A percentile compares a stretch with the other conserved stretches of the same genome.
Conservation (phyloP, 208 protist genomes). For the Angomonas ambiguus region DNA sequence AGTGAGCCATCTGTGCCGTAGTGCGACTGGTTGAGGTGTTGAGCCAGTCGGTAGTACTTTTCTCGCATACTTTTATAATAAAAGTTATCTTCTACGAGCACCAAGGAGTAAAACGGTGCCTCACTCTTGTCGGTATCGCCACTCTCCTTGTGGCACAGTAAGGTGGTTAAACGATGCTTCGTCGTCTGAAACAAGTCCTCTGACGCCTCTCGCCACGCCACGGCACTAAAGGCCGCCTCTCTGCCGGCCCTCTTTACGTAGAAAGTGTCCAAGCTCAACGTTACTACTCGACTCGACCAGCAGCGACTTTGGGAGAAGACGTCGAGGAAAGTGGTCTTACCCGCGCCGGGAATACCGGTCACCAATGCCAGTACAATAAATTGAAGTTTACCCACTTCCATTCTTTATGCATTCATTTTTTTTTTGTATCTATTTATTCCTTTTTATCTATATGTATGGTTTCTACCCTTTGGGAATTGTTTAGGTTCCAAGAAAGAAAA, state of each 20-base stretch:
- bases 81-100: slow-evolving; percentile 83
- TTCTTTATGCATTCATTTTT: too few species aligned
- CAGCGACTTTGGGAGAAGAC: neutral
- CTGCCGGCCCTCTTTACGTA: too few species aligned
- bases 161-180: neutral
- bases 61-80: slow-evolving; percentile 73
- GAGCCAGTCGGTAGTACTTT: slow-evolving; percentile 49
- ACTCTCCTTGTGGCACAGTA: too few species aligned
- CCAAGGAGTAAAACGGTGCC: slow-evolving; percentile 15
- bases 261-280: neutral
- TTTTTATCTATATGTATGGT: too few species aligned
- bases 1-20: neutral
- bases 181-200: neutral
- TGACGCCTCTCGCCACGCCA: neutral
- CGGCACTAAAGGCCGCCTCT: neutral
- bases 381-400: too few species aligned
- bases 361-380: too few species aligned
- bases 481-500: too few species aligned
- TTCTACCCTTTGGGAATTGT: too few species aligned
- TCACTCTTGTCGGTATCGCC: neutral
- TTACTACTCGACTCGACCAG: neutral
- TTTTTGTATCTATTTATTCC: too few species aligned
- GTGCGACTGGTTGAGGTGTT: neutral
- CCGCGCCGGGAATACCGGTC: neutral
- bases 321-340: neutral